Percentiles rank a stretch among this genome's conserved stretches.
These are phyloP conservation scores for Saccharomyces kudriavzevii DNA, from an alignment of 805 yeast genomes.

Conservation along the genomic window DNA sequence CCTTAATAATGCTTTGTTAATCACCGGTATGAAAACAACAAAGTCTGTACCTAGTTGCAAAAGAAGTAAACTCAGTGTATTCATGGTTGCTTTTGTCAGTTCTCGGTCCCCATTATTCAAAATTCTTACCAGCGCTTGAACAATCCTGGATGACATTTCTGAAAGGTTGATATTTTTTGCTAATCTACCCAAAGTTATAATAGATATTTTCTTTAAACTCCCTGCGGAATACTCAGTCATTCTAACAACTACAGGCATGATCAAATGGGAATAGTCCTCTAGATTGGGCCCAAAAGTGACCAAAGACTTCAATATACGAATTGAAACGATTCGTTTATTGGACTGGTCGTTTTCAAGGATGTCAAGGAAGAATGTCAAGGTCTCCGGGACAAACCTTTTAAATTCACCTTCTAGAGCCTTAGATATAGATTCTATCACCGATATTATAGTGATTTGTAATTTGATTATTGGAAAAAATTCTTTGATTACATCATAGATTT, in stretches of 20 bases:
- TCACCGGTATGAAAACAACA: slow-evolving; percentile 75
- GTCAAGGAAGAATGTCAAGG: slow-evolving; percentile 66
- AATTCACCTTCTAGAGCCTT: slow-evolving; percentile 87
- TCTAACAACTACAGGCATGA: slow-evolving; percentile 78
- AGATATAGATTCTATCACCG: slow-evolving; percentile 75
- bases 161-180: slow-evolving; percentile 63
- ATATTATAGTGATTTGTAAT: slow-evolving; percentile 70
- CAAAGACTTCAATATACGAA: slow-evolving; percentile 71
- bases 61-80: slow-evolving; percentile 68
- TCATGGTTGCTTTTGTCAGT: slow-evolving; percentile 56
- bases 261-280: slow-evolving; percentile 80
- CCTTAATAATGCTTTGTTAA: slow-evolving; percentile 55
- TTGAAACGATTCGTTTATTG: slow-evolving; percentile 49
- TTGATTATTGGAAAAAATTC: slow-evolving; percentile 60
- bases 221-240: slow-evolving; percentile 65
- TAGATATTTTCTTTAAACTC: slow-evolving; percentile 59
- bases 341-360: slow-evolving; percentile 69
- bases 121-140: slow-evolving; percentile 77
- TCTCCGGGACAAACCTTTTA: slow-evolving; percentile 69
- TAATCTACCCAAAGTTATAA: slow-evolving; percentile 74
- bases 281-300: slow-evolving; percentile 81
- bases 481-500: slow-evolving; percentile 64
- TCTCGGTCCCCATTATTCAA: slow-evolving; percentile 48
- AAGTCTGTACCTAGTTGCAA: slow-evolving; percentile 80
- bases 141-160: slow-evolving; percentile 84